These are phyloP conservation scores for Tephrocybe sp. DNA, from an alignment of 768 basidiomycete genomes.

Conservation along the genomic window DNA sequence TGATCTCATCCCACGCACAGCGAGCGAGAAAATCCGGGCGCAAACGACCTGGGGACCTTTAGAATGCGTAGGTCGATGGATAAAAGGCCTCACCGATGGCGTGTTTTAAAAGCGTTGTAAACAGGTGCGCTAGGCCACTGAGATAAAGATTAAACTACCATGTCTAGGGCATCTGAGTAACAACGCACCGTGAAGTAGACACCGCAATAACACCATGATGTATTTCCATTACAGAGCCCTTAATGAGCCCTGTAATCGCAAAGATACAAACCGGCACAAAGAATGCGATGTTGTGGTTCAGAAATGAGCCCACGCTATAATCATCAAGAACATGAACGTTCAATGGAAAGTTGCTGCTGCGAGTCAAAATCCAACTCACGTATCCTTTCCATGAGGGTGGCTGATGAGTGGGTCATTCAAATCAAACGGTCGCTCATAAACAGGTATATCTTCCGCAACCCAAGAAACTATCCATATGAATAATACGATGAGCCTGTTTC, in stretches of 20 bases:
- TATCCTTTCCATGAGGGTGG: conserved; percentile 48
- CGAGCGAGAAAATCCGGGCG: conserved; percentile 69
- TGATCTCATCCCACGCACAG: conserved; percentile 56
- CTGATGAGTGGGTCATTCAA: conserved; percentile 52
- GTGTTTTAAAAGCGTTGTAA: conserved; percentile 56
- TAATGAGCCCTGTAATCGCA: conserved; percentile 34
- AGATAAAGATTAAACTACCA: neutral
- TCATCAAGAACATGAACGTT: neutral
- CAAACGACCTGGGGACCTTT: conserved; percentile 39
- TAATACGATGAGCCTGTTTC: conserved; percentile 34
- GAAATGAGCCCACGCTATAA: conserved; percentile 45
- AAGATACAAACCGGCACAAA: conserved; percentile 44
- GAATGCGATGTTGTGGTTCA: conserved; percentile 49
- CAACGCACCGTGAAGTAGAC: conserved; percentile 37
- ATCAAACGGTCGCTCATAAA: conserved; percentile 52
- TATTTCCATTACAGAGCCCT: conserved; percentile 47
- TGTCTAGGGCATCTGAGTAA: conserved; percentile 1
- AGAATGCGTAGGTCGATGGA: neutral
- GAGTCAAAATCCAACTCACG: conserved; percentile 34
- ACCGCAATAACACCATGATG: conserved; percentile 62
- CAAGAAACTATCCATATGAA: conserved; percentile 43
- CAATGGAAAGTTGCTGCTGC: neutral
- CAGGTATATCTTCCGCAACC: conserved; percentile 35
- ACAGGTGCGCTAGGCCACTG: conserved; percentile 43
- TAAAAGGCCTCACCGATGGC: conserved; percentile 46